Evolutionary conservation across 257 asterid genomes (phyloP), one percentile per base, ranked within the genome.

Genomic region (Scutellaria barbata): DNA sequence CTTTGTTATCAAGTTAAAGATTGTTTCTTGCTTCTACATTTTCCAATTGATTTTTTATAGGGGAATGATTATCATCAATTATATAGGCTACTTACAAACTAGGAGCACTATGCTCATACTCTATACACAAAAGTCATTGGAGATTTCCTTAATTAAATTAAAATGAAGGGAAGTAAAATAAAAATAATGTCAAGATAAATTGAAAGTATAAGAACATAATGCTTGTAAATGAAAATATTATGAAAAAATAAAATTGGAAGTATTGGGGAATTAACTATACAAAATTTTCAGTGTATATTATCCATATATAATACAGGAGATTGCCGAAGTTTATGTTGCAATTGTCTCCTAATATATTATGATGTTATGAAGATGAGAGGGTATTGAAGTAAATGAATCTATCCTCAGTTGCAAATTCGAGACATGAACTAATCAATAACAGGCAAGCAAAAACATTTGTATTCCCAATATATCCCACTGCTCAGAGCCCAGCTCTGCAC

Each of bases 1-100:
- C 85, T 81, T 81, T 65, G 62, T 37, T 2, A 77, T 54, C 25
- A 81, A 81, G 85, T 48, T 72, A 77, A 59, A 43, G 75, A 74
- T 69, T 69, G 82, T 60, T 69, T 68, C 63, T 80, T 80, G 81
- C 79, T 80, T 76, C 69, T 51, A 47, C 58, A 68, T 58, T 50
- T 52, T 76, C 52, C 60, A 40, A 48, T 35, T 65, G 56, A 64
- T 80, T 46, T 51, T 58, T 14, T 56, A 30, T 43, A 22, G 60
- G 30, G 40, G 25, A 22, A 54, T 50, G 20, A 77, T 77, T 61
- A 45, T 54, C 69, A 61, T 25, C 72, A 37, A 43, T 71, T 30
- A 47, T 56, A 55, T 45, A 37, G 61, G 14, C 72, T 41, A 43
- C 14, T 53, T 11, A 30, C 35, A 30, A 30, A 30, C 35, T 30